Conservation (phyloP, 164 flowering plant genomes). For the Vitis amurensis region DNA sequence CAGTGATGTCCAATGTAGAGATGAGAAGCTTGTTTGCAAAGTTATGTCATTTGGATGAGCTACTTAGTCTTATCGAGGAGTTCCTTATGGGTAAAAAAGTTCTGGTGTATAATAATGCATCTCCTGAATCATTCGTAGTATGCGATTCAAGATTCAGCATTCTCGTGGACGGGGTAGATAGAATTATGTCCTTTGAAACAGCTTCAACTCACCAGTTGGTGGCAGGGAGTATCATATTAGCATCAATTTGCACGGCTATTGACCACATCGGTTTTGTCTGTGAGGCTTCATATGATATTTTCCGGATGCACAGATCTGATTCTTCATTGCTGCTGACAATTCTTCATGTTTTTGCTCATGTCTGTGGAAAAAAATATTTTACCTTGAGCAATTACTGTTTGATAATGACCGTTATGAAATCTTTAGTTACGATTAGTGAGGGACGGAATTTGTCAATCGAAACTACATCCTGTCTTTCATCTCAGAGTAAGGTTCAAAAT, state of each 20-base stretch:
- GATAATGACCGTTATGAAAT: constrained; percentile 48
- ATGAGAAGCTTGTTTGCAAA: constrained; percentile 35
- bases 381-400: constrained; percentile 21
- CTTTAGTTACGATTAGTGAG: constrained; percentile 57
- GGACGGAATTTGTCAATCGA: constrained; percentile 10
- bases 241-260: constrained; percentile 57
- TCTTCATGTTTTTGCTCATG: constrained; percentile 72
- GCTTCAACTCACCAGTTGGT: constrained; percentile 57
- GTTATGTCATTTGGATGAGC: constrained; percentile 33
- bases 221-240: constrained; percentile 54
- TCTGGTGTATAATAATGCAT: constrained; percentile 24
- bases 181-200: constrained; percentile 20
- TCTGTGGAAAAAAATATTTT: constrained; percentile 56
- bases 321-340: constrained; percentile 39
- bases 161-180: constrained; percentile 20
- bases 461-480: constrained; percentile 13
- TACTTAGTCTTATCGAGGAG: constrained; percentile 53
- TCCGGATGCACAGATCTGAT: constrained; percentile 30
- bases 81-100: constrained; percentile 57
- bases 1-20: constrained; percentile 53
- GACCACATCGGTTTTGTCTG: constrained; percentile 49
- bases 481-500: constrained; percentile 5
- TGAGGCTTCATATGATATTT: constrained; percentile 63
- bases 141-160: constrained; percentile 26
- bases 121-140: constrained; percentile 13